Conservation (phyloP, 2,329 filamentous ascomycete species). For the Pseudocercospora macadamiae region DNA sequence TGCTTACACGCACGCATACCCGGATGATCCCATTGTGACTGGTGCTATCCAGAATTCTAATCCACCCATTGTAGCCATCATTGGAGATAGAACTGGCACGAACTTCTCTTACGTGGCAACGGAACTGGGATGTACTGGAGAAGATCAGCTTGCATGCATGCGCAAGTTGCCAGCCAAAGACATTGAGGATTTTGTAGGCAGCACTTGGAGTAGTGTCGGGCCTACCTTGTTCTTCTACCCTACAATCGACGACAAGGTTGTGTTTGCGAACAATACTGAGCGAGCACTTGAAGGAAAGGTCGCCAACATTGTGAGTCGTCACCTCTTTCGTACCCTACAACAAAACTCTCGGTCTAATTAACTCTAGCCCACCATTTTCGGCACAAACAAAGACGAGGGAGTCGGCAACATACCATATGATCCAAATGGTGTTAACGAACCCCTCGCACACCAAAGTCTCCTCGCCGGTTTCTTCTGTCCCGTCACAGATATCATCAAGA, state of each 20-base stretch:
- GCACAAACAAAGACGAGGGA: background rate
- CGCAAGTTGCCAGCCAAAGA: background rate
- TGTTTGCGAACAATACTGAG: background rate
- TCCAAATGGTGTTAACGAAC: background rate
- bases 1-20: constrained; percentile 40
- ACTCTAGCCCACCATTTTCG: constrained; percentile 9
- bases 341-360: too few relatives aligned
- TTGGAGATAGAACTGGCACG: constrained; percentile 11
- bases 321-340: too few relatives aligned
- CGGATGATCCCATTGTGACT: constrained; percentile 41
- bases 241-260: background rate
- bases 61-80: constrained; percentile 35
- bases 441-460: background rate
- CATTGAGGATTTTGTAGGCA: background rate
- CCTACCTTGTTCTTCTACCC: background rate
- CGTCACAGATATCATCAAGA: background rate
- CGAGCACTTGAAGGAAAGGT: background rate
- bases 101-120: constrained; percentile 46
- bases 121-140: background rate
- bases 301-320: constrained; percentile 15
- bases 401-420: background rate
- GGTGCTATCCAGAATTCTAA: constrained; percentile 45
- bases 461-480: background rate
- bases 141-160: background rate
- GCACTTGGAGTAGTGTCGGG: background rate